Evolutionary conservation across 257 asterid genomes (phyloP).

Genomic region (Linaria vulgaris): DNA sequence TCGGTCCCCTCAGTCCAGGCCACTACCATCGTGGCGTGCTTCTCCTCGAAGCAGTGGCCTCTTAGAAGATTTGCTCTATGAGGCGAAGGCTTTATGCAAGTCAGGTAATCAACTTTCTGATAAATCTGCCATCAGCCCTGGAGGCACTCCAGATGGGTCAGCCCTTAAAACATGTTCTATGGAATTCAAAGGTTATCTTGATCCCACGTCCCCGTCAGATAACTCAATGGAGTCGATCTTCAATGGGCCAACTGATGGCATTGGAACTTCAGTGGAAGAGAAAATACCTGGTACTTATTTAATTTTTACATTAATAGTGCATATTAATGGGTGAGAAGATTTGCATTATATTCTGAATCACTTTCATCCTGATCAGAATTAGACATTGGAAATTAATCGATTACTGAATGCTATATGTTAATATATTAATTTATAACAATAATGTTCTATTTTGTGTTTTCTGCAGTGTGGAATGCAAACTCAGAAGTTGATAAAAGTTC

Average conservation of each 20-base stretch:
- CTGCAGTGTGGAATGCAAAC: constrained; percentile 38
- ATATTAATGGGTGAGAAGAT: constrained; percentile 1
- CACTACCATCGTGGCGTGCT: constrained; percentile 42
- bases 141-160: constrained; percentile 35
- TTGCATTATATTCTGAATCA: background rate
- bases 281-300: constrained; percentile 34
- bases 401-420: background rate
- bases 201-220: constrained; percentile 39
- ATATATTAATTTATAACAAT: background rate
- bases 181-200: constrained; percentile 37
- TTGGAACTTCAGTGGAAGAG: constrained; percentile 36
- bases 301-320: constrained; percentile 5
- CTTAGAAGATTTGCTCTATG: constrained; percentile 59
- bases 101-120: constrained; percentile 39
- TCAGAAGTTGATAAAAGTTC: constrained; percentile 43
- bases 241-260: constrained; percentile 33
- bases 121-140: constrained; percentile 36
- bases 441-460: constrained; percentile 14
- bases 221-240: constrained; percentile 38
- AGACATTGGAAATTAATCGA: background rate
- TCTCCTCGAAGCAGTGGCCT: constrained; percentile 68
- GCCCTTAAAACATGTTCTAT: constrained; percentile 34
- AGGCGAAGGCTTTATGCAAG: constrained; percentile 48
- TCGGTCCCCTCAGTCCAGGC: constrained; percentile 41
- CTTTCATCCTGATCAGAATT: background rate